Evolutionary conservation across 371 early-diverging fungal genomes (phyloP).

Genomic region (Apophysomyces elegans): DNA sequence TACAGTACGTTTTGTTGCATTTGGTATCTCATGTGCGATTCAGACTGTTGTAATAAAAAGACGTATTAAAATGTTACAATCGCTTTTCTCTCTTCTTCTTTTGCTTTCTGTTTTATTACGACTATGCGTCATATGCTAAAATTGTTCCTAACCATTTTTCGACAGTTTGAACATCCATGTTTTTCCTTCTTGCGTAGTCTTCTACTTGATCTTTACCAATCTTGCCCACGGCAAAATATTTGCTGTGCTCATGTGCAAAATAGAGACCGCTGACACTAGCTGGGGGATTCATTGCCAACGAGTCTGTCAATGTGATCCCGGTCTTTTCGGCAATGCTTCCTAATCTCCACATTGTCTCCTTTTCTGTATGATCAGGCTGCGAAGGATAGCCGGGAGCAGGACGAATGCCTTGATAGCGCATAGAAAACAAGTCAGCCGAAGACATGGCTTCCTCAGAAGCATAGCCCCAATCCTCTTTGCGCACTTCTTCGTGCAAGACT

Average conservation of each 20-base stretch:
- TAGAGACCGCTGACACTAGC: slow-evolving; percentile 82
- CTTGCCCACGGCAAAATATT: slow-evolving; percentile 95
- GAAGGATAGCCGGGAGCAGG: slow-evolving; percentile 92
- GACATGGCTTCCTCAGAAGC: slow-evolving; percentile 73
- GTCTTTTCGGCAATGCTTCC: slow-evolving; percentile 76
- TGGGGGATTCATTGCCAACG: slow-evolving; percentile 91
- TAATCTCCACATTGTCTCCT: slow-evolving; percentile 87
- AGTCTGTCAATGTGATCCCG: slow-evolving; percentile 87
- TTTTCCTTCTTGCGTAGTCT: slow-evolving; percentile 82
- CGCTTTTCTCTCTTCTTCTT: neutral
- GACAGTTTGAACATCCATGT: slow-evolving; percentile 66
- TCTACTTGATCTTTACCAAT: slow-evolving; percentile 83
- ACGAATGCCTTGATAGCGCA: slow-evolving; percentile 92
- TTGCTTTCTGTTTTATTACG: neutral
- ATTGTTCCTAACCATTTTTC: slow-evolving; percentile 90
- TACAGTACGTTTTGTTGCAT: no score
- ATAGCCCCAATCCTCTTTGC: slow-evolving; percentile 89
- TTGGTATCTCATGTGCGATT: no score
- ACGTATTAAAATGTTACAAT: no score
- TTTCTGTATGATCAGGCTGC: slow-evolving; percentile 92
- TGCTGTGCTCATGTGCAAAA: slow-evolving; percentile 77
- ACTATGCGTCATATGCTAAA: slow-evolving; percentile 73
- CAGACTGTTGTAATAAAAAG: no score
- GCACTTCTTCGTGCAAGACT: slow-evolving; percentile 83
- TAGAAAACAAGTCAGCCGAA: slow-evolving; percentile 80